These are phyloP conservation scores for Laetiporus sulphureus DNA, from an alignment of 1,284 basidiomycete genomes.

Conservation along the genomic window DNA sequence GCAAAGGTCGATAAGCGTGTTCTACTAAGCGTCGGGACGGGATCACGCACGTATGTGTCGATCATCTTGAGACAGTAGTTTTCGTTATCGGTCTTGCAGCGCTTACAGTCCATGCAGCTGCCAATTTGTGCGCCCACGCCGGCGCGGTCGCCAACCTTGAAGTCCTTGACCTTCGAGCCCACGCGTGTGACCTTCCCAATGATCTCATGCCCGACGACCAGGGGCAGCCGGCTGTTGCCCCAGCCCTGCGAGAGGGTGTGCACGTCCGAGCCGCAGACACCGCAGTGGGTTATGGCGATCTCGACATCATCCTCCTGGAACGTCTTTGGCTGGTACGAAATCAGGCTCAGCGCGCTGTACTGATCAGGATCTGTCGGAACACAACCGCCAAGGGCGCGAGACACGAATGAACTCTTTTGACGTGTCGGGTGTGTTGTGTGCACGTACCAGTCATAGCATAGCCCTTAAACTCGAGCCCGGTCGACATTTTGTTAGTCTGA, in stretches of 20 bases:
- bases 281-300: conserved; percentile 29
- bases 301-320: conserved; percentile 26
- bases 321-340: conserved; percentile 25
- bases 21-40: too few relatives aligned
- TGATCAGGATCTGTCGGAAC: conserved; percentile 17
- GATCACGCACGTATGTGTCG: conserved; percentile 28
- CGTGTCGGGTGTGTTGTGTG: too few relatives aligned
- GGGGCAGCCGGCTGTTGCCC: conserved; percentile 31
- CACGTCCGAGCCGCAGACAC: conserved; percentile 41
- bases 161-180: conserved; percentile 42
- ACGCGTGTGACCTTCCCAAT: conserved; percentile 45
- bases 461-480: conserved; percentile 18
- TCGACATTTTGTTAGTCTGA: conserved; percentile 2
- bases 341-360: conserved; percentile 34
- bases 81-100: conserved; percentile 48
- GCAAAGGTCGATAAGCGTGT: too few relatives aligned
- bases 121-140: conserved; percentile 57
- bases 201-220: conserved; percentile 51
- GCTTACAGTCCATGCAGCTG: conserved; percentile 42
- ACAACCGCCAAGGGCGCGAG: too few relatives aligned
- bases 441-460: conserved; percentile 15
- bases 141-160: conserved; percentile 57
- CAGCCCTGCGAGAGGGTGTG: conserved; percentile 43
- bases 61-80: conserved; percentile 37
- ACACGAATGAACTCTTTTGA: too few relatives aligned